Conservation (phyloP, 2,329 filamentous ascomycete species). For the Leptodontidium sp. region DNA sequence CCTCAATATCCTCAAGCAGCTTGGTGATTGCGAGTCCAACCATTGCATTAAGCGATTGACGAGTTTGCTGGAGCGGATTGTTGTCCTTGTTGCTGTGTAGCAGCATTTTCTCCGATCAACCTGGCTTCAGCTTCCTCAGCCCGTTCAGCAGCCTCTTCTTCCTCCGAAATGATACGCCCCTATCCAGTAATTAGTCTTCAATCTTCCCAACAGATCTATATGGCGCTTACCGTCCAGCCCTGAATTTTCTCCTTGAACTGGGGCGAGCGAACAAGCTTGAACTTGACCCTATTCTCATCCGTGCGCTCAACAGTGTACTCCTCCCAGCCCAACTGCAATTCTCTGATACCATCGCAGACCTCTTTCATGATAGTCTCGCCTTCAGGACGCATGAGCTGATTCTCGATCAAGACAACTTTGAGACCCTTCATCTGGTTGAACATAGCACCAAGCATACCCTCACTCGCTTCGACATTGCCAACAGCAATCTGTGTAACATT, state of each 20-base stretch:
- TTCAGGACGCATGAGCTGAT: neutral
- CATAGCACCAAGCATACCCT: slow-evolving; percentile 18
- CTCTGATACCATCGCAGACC: slow-evolving; percentile 6
- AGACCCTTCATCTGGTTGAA: slow-evolving; percentile 20
- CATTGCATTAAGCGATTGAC: neutral
- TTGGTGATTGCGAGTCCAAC: no score
- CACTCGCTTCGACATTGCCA: neutral
- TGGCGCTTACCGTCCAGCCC: slow-evolving; percentile 8
- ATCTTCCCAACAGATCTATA: neutral
- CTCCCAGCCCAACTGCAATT: slow-evolving; percentile 11
- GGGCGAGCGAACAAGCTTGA: neutral
- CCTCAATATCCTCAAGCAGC: no score
- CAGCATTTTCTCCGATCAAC: neutral
- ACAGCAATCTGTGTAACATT: slow-evolving; percentile 10
- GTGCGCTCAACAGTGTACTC: slow-evolving; percentile 10
- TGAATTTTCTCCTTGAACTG: neutral
- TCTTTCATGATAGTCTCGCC: neutral
- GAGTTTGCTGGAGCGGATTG: neutral
- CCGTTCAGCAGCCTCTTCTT: neutral
- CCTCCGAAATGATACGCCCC: slow-evolving; percentile 15
- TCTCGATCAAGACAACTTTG: neutral
- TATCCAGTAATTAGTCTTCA: neutral
- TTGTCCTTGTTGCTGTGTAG: neutral
- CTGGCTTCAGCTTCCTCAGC: neutral
- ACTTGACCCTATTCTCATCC: neutral